Conservation (phyloP, 164 flowering plant genomes). For the Vitis labrusca region DNA sequence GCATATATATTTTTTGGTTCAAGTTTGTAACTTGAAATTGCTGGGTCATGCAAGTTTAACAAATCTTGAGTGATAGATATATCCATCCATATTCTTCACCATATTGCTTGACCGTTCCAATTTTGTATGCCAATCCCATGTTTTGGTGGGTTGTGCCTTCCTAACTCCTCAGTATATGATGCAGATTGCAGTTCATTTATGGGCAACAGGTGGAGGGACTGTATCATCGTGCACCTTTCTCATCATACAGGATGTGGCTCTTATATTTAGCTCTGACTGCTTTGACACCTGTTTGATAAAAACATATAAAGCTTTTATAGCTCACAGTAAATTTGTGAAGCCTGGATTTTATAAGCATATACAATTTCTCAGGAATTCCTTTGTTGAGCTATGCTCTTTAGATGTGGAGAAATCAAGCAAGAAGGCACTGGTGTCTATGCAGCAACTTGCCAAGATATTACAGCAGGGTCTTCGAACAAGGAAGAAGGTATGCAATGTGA, state of each 20-base stretch:
- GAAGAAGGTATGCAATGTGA: conserved; percentile 54
- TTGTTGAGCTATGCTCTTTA: conserved; percentile 68
- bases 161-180: conserved; percentile 16
- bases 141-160: not conserved
- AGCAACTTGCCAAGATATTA: conserved; percentile 65
- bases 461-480: conserved; percentile 56
- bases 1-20: not conserved
- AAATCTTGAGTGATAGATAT: not conserved
- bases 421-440: conserved; percentile 52
- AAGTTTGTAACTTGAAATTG: not conserved
- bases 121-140: not conserved
- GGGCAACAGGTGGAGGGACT: conserved; percentile 70
- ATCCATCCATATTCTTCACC: not conserved
- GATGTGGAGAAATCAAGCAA: conserved; percentile 59
- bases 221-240: conserved; percentile 58
- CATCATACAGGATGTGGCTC: conserved; percentile 52
- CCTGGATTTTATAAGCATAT: conserved; percentile 43
- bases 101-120: not conserved
- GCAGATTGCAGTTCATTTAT: conserved; percentile 80
- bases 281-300: conserved; percentile 57
- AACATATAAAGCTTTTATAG: conserved; percentile 57
- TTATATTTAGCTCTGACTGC: conserved; percentile 37
- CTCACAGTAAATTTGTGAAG: conserved; percentile 56
- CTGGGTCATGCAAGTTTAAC: not conserved
- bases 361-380: conserved; percentile 54